Evolutionary conservation across 352 stramenopile genomes (phyloP).

Genomic region (Globisporangium mamillatum): DNA sequence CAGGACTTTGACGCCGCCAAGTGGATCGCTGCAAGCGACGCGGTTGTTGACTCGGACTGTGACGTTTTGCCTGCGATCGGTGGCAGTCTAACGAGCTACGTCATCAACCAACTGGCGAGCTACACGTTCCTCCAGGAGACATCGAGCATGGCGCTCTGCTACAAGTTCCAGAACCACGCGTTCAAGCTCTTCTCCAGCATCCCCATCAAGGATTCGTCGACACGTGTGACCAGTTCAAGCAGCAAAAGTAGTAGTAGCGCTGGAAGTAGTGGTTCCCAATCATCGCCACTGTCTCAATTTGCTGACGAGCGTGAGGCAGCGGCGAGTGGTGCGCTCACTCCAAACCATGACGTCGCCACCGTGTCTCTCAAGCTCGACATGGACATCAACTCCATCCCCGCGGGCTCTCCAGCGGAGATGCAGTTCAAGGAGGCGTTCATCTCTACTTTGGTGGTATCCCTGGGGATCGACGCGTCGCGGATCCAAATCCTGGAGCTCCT

Average conservation of each 20-base stretch:
- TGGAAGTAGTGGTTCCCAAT: neutral
- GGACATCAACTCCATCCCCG: conserved; percentile 50
- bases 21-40: conserved; percentile 36
- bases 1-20: conserved; percentile 66
- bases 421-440: conserved; percentile 51
- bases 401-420: conserved; percentile 44
- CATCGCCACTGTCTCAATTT: conserved; percentile 15
- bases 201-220: conserved; percentile 34
- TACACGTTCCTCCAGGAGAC: conserved; percentile 47
- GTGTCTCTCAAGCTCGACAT: conserved; percentile 55
- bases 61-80: conserved; percentile 33
- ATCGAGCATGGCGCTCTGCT: conserved; percentile 46
- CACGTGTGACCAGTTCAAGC: conserved; percentile 4
- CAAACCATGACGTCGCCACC: conserved; percentile 46
- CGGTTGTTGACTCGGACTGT: conserved; percentile 36
- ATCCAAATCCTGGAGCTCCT: conserved; percentile 51
- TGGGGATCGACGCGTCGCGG: conserved; percentile 46
- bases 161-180: conserved; percentile 47
- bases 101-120: conserved; percentile 37
- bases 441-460: conserved; percentile 26
- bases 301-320: conserved; percentile 30
- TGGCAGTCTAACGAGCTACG: conserved; percentile 28
- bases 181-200: conserved; percentile 56
- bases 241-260: conserved; percentile 10
- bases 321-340: conserved; percentile 32